These are phyloP conservation scores for Polytrichum formosum DNA, from an alignment of 225 moss, liverwort and hornwort genomes.

Conservation along the genomic window DNA sequence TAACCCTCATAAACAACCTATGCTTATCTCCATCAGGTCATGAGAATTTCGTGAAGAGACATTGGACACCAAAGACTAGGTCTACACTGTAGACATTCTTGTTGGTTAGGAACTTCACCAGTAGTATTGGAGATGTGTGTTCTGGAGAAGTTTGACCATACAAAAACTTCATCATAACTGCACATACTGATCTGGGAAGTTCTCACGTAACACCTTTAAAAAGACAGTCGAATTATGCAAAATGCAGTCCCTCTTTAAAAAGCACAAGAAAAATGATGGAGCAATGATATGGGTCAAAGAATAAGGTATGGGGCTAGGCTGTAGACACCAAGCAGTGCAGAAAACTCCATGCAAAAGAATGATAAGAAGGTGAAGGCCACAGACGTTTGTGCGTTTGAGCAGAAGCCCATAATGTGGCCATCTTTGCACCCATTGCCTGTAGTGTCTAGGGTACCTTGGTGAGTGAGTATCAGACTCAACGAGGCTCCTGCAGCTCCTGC, in stretches of 20 bases:
- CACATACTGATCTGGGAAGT: too few species aligned
- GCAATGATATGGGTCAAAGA: conserved; percentile 21
- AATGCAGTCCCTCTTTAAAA: not conserved
- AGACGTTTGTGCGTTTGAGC: conserved; percentile 39
- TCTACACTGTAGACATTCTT: too few species aligned
- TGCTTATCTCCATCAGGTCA: too few species aligned
- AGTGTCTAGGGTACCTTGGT: conserved; percentile 34
- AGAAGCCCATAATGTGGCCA: conserved; percentile 40
- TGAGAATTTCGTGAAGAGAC: too few species aligned
- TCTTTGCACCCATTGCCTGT: conserved; percentile 55
- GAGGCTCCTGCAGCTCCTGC: conserved; percentile 57
- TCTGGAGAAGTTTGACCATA: too few species aligned
- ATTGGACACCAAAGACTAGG: too few species aligned
- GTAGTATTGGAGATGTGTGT: too few species aligned
- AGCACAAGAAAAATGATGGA: not conserved
- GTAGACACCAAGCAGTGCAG: conserved; percentile 41
- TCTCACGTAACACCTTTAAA: too few species aligned
- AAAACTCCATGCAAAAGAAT: conserved; percentile 33
- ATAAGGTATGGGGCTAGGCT: conserved; percentile 50
- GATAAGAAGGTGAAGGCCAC: conserved; percentile 54
- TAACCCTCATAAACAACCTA: too few species aligned
- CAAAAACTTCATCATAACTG: too few species aligned
- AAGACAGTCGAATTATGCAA: too few species aligned
- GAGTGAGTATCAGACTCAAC: conserved; percentile 37
- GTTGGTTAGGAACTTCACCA: too few species aligned